A percentile compares a stretch with the other conserved stretches of the same genome.
Conservation (phyloP, 148 eudicot genomes). For the Cornus suecica region DNA sequence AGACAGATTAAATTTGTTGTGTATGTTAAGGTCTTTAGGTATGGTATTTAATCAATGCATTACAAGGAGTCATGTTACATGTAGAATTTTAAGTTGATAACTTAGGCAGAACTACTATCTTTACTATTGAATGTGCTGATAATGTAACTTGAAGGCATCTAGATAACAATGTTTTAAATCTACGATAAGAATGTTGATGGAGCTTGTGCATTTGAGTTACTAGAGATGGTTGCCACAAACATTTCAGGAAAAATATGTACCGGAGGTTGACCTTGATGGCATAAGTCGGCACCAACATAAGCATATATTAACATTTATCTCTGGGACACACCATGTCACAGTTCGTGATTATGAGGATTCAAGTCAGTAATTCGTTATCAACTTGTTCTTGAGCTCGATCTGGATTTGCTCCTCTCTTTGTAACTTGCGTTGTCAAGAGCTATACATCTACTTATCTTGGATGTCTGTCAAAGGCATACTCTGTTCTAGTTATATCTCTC, state of each 20-base stretch:
- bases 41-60: neutral
- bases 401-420: constrained; percentile 1
- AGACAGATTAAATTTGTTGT: no score
- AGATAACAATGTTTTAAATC: no score
- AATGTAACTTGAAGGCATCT: neutral
- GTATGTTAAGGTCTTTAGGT: no score
- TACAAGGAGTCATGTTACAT: neutral
- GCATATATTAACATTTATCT: constrained; percentile 78
- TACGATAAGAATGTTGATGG: neutral
- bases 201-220: neutral
- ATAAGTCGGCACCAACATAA: constrained; percentile 92
- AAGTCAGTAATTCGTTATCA: constrained; percentile 37
- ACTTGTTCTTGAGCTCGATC: neutral
- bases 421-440: constrained; percentile 4
- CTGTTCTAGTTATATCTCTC: neutral
- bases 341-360: constrained; percentile 84
- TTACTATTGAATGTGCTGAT: neutral
- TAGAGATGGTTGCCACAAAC: neutral
- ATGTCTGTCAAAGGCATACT: neutral
- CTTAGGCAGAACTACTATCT: neutral
- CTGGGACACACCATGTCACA: constrained; percentile 78
- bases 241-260: constrained; percentile 68
- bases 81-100: neutral
- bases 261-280: constrained; percentile 80
- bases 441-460: neutral